Percentiles rank a stretch among this genome's conserved stretches.
Conservation (phyloP, 2,329 filamentous ascomycete genomes). For the Pezicula carpinea region DNA sequence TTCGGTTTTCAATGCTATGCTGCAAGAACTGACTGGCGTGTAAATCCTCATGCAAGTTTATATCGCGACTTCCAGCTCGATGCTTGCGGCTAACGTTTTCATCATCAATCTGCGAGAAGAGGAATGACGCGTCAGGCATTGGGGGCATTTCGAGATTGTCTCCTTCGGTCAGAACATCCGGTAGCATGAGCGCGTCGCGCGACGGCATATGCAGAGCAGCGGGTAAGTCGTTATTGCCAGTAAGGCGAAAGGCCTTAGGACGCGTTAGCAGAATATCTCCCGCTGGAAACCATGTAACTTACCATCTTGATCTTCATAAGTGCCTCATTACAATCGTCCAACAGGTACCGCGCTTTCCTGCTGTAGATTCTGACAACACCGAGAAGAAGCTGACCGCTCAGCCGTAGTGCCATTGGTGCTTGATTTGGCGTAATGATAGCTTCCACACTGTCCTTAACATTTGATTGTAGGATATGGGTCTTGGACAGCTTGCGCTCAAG, state of each 20-base stretch:
- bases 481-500: constrained; percentile 98
- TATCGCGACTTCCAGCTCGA: constrained; percentile 56
- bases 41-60: constrained; percentile 65
- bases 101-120: constrained; percentile 71
- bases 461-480: constrained; percentile 89
- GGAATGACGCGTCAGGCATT: constrained; percentile 80
- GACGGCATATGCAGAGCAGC: constrained; percentile 74
- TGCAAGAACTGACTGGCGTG: constrained; percentile 78
- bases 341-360: constrained; percentile 89
- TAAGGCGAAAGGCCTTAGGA: constrained; percentile 81
- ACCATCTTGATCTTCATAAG: constrained; percentile 99
- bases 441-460: constrained; percentile 90
- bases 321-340: constrained; percentile 97
- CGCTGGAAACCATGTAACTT: constrained; percentile 28
- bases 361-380: constrained; percentile 98
- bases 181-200: constrained; percentile 80
- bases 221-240: constrained; percentile 93
- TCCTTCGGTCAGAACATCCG: constrained; percentile 88
- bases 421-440: constrained; percentile 91
- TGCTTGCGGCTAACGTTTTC: constrained; percentile 53
- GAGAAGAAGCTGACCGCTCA: constrained; percentile 89
- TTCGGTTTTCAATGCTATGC: constrained; percentile 44
- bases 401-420: constrained; percentile 87
- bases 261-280: constrained; percentile 29
- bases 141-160: constrained; percentile 75